Evolutionary conservation across 2,329 filamentous ascomycete genomes (phyloP), one percentile per base, ranked within the genome.

Genomic region (Elsinoe perseae): DNA sequence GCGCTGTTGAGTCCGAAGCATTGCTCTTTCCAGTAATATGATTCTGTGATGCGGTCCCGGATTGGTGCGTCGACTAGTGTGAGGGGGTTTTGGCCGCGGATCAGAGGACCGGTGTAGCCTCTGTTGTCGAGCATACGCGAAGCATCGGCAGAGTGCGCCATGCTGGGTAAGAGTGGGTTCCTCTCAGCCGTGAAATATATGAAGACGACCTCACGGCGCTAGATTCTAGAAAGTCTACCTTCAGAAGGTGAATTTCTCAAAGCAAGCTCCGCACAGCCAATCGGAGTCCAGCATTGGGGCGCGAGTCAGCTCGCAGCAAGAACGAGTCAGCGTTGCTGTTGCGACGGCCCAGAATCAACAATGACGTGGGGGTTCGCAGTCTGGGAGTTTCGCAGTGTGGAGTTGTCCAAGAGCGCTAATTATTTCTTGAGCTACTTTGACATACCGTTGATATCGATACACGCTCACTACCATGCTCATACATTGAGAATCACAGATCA

Each of bases 21-120:
- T 75, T 96, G 91, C 73, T 97, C 93, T 72, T 96, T 96, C 87
- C 90, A 98, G 76, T 95, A 98, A 74, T 95, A 95, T 54, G 84
- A 89, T 68, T 95, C 90, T 63, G 91, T 84, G 71, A 98, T 96
- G 68, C 93, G 90, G 73, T 98, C 93, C 68, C 88, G 87, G 62
- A 96, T 89, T 38, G 90, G 87, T 71, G 95, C 95, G 72, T 97
- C 92, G 80, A 97, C 87, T 59, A 97, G 87, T 3, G 87, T 91
- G n/a, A 90, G 88, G 0, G 92, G 92, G 74, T 96, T 96, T 66
- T 95, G 86, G 59, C 90, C 90, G 69, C 92, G 90, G 61, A 93
- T 85, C 20, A 95, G 81, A 32, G 83, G 73, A 44, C 85, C 87
- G 10, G 76, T 78, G 68, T 88, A 87, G 68, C 92, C 92, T 64